These are phyloP conservation scores for Solanum hybrid DNA, from an alignment of 305 asterid genomes.

Conservation along the genomic window DNA sequence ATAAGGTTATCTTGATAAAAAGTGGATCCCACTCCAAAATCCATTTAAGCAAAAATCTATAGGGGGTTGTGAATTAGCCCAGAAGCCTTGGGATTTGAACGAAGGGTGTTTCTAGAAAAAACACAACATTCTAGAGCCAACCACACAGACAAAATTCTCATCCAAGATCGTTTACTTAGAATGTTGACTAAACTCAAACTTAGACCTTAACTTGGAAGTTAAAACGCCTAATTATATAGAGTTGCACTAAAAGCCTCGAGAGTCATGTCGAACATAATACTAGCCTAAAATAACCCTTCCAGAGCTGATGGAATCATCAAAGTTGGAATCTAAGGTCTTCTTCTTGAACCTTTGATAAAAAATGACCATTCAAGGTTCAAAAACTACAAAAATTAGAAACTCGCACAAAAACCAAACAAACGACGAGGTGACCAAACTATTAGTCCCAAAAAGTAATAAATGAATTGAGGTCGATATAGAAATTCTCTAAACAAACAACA, in stretches of 20 bases:
- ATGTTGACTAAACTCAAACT: background rate
- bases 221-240: background rate
- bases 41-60: background rate
- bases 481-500: background rate
- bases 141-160: background rate
- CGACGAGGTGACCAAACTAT: background rate
- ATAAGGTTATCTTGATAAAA: background rate
- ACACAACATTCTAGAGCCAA: background rate
- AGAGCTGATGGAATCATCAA: background rate
- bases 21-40: background rate
- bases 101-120: background rate
- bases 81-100: background rate
- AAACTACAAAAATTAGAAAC: background rate
- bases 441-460: background rate
- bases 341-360: background rate
- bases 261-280: background rate
- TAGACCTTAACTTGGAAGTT: background rate
- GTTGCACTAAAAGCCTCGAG: background rate
- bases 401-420: background rate
- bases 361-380: background rate
- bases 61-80: background rate
- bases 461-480: background rate
- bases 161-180: background rate
- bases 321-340: background rate
- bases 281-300: background rate